Base-by-base conservation (phyloP, 2,329 filamentous ascomycete species). In the Botrytis deweyae region DNA sequence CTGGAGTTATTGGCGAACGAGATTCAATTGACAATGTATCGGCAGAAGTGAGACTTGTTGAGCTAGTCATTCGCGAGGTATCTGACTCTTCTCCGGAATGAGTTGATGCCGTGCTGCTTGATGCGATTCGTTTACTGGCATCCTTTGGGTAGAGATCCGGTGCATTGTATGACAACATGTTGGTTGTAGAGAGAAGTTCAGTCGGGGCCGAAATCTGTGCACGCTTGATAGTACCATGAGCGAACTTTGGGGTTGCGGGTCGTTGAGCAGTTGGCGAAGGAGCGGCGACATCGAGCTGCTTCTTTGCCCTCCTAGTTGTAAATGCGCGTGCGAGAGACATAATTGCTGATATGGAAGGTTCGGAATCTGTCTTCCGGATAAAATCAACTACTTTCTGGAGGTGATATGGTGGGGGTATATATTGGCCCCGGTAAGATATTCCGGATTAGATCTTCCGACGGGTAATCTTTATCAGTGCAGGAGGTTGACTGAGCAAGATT, bases 151-250 rank as follows among this genome's bases (percentile, higher is more conserved):
- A 85, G 76, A 98, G 90, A 81, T 98, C 92, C 69, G 95, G 95
- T 16, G 96, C 95, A 81, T 95, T 95, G 87, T 97, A 97, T 12
- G 94, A 94, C 72, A 98, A 91, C 88, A 97, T 94, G 83, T 98
- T 99, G 78, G 96, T 98, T 8, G 95, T 97, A 74, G 96, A 97
- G 67, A 98, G 86, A 76, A 99, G 88, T 83, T 94, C 91, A 71
- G 97, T 88, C 0, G 96, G 96, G 4, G 88, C 89, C 1, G 96
- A 99, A 81, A 99, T 99, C 85, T 94, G 91, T 81, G 87, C 83
- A 36, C 65, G 88, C 77, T 78, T 75, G 42, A 80, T 80, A 18
- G 76, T 77, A 29, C 78, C 79, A 16, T 76, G 42, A 42, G 78
- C 77, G 40, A 78, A 77, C 33, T 78, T 76, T 72, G 80, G 81